Evolutionary conservation across 1,139 yeast genomes (phyloP), one percentile per base, ranked within the genome.

Genomic region (Candida sp.): DNA sequence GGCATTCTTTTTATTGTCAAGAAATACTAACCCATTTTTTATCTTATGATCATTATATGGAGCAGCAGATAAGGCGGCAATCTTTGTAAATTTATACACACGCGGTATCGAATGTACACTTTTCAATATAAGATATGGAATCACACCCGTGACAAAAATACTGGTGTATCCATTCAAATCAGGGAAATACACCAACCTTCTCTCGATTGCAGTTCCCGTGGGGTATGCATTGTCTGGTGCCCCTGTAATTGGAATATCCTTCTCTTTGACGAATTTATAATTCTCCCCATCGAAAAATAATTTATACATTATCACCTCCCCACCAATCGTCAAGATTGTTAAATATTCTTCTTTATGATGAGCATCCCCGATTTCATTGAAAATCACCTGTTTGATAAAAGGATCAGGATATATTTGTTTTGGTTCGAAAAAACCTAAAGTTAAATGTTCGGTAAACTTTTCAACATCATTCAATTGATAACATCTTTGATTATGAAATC

Each of bases 191-290:
- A 82, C 81, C 63, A 86, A 67, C 46, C 82, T 79, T 63, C 89
- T 77, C 64, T 84, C 93, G 45, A 86, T 75, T 4, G 76, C 72
- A 0, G 89, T 86, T 27, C 88, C 87, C 43, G 76, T 72, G 1
- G 87, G 75, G 55, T 81, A 84, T 0, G 90, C 85, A 58, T 84
- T 84, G 45, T 80, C 84, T 1, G 93, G 91, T 1, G 93, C 93
- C 43, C 93, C 95, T 1, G 89, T 82, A 29, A 73, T 63, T 4
- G 63, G 55, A 32, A 70, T 52, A 48, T 80, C 80, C 46, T 76
- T 71, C 27, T 74, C 73, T 56, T 80, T 78, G 34, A 64, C 55
- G 42, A 83, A 70, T 47, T 73, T 68, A 51, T 70, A 75, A 49
- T 72, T 73, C 38, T 73, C 76, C 4, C 80, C 77, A 55, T 75